Base-by-base conservation (phyloP, 306 rosid species). In the Castanea mollissima region DNA sequence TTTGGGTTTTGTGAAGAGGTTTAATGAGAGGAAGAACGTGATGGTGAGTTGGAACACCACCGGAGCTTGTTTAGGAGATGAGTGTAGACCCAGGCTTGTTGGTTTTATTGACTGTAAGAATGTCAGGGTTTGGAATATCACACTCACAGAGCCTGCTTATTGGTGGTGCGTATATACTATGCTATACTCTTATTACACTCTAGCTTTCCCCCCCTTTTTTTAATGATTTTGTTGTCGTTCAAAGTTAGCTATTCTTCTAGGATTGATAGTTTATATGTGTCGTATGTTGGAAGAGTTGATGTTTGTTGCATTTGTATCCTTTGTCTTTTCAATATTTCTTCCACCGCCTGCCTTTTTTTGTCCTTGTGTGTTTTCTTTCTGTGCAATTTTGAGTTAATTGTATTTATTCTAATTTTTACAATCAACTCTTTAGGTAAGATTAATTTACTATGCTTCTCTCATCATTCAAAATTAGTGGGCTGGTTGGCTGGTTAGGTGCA, bases 41-140 rank as follows among this genome's bases (percentile, higher is more conserved):
- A 95, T 95, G 99, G 97, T 95, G 64, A 95, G 99, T 55, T 95
- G 99, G 99, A 95, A 95, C 51, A 21, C 70, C 23, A 95, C 94
- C 1, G 98, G 99, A 14, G 83, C 84, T 21, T 95, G 99, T 73
- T 77, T 71, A 4, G 97, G 99, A 31, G 99, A 94, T 55, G 99
- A 94, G 79, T 94, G 99, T 69, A 84, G 99, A 44, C 99, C 99
- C 2, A 86, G 94, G 51, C 86, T 94, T 4, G 71, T 94, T 14
- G 99, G 99, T 0, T 94, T 94, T 78, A 58, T 95, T 3, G 89
- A 56, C 3, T 91, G 86, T 65, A 79, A 6, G 1, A 83, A 91
- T 23, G 89, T 95, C 60, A 34, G 25, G 54, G 71, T 95, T 81
- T 89, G 85, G 78, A 85, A 95, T 51, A 59, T 95, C 20, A 78